Conservation (phyloP, 2,329 filamentous ascomycete species). For the Arthroderma sp. region DNA sequence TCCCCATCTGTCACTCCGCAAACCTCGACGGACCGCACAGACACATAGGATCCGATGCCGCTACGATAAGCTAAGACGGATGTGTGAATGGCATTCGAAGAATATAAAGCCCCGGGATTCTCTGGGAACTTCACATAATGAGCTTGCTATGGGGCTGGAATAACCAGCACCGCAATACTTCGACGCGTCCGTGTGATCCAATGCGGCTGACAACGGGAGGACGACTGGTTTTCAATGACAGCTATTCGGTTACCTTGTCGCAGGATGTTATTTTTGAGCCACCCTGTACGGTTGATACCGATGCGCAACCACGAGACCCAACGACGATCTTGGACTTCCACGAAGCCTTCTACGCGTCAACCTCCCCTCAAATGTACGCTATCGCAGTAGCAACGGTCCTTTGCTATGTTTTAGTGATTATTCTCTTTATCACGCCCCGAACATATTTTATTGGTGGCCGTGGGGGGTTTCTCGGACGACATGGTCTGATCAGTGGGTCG, state of each 20-base stretch:
- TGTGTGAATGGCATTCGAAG: conserved; percentile 6
- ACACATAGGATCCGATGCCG: background rate
- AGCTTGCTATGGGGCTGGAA: conserved; percentile 4
- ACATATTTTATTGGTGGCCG: conserved; percentile 77
- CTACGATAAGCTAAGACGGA: background rate
- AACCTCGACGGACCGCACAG: background rate
- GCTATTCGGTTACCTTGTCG: conserved; percentile 31
- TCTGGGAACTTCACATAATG: conserved; percentile 5
- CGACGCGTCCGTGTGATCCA: background rate
- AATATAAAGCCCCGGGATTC: background rate
- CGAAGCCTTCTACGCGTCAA: conserved; percentile 87
- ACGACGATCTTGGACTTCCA: conserved; percentile 52
- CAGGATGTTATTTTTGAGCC: conserved; percentile 39
- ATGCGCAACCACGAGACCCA: conserved; percentile 20
- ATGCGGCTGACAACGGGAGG: conserved; percentile 11
- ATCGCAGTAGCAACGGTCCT: conserved; percentile 84
- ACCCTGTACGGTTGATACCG: conserved; percentile 25
- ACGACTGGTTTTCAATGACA: conserved; percentile 29
- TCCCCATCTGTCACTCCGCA: no score
- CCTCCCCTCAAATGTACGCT: conserved; percentile 84
- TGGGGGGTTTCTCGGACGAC: conserved; percentile 55
- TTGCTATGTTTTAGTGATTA: conserved; percentile 82
- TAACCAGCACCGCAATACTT: conserved; percentile 1
- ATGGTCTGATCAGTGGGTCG: conserved; percentile 74
- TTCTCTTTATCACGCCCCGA: conserved; percentile 86